Conservation (phyloP, 805 yeast genomes). For the Starmera pachycereana region DNA sequence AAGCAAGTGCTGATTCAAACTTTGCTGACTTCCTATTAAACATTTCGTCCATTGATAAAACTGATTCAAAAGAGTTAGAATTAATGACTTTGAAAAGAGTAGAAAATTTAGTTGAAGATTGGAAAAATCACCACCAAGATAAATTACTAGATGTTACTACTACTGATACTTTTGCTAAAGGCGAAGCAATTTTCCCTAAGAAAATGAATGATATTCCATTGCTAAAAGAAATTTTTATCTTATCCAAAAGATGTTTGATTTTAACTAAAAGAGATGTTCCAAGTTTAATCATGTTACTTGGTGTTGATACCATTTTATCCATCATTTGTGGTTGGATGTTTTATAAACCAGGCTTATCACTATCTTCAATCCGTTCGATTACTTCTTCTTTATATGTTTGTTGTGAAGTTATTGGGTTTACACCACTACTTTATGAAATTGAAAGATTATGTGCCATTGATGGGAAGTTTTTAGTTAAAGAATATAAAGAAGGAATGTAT, state of each 20-base stretch:
- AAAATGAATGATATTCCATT: slow-evolving; percentile 23
- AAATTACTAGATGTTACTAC: neutral
- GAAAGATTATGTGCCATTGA: slow-evolving; percentile 47
- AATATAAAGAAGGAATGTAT: slow-evolving; percentile 54
- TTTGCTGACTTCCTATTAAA: slow-evolving; percentile 57
- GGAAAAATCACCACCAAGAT: slow-evolving; percentile 17
- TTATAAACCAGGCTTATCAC: slow-evolving; percentile 45
- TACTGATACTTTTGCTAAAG: slow-evolving; percentile 5
- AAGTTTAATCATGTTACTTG: slow-evolving; percentile 32
- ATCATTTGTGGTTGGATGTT: slow-evolving; percentile 70
- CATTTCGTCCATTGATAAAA: slow-evolving; percentile 45
- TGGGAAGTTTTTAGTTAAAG: slow-evolving; percentile 48
- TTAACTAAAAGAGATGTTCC: slow-evolving; percentile 41
- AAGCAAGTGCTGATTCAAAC: slow-evolving; percentile 37
- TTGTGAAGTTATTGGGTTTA: slow-evolving; percentile 43
- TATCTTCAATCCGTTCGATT: slow-evolving; percentile 56
- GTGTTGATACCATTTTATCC: slow-evolving; percentile 44
- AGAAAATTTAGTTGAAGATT: slow-evolving; percentile 15
- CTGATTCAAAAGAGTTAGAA: slow-evolving; percentile 23
- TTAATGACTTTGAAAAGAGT: slow-evolving; percentile 21
- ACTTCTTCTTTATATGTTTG: slow-evolving; percentile 44
- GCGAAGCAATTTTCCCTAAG: neutral
- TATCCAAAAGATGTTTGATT: slow-evolving; percentile 34
- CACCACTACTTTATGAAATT: slow-evolving; percentile 46
- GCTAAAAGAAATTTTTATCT: slow-evolving; percentile 30